phyloP scores from a whole-genome alignment of 2,329 filamentous ascomycete species.

The Aspergillus quadrilineatus region DNA sequence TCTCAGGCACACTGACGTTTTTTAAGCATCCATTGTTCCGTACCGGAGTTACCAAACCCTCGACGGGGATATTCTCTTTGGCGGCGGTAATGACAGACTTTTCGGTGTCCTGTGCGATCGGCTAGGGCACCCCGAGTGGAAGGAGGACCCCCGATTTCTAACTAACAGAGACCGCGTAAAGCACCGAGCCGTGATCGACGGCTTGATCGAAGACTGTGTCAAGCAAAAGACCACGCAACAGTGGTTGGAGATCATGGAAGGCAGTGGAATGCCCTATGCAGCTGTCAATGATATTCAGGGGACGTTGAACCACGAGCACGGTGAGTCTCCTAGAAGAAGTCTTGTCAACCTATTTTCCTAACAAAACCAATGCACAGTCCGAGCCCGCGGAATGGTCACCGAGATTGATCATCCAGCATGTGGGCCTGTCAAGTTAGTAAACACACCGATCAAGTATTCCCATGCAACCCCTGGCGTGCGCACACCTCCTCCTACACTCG shows the following conservation, averaged over 20 bases:
- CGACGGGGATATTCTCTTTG: conserved; percentile 63
- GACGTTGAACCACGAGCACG: conserved; percentile 81
- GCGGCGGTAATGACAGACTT: conserved; percentile 63
- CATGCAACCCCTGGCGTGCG: conserved; percentile 74
- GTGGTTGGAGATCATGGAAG: conserved; percentile 84
- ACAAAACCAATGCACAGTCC: conserved; percentile 43
- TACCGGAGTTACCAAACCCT: conserved; percentile 76
- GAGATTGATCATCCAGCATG: conserved; percentile 81
- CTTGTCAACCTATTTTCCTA: not conserved
- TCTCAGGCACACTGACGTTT: conserved; percentile 26
- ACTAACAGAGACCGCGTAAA: conserved; percentile 61
- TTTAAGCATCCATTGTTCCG: conserved; percentile 85
- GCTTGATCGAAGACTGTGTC: conserved; percentile 73
- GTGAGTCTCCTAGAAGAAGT: conserved; percentile 43
- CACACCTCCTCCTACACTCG: conserved; percentile 76
- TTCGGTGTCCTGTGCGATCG: conserved; percentile 61
- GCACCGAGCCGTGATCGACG: conserved; percentile 75
- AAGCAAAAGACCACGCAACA: conserved; percentile 76
- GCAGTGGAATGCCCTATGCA: conserved; percentile 90
- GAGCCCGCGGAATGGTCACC: conserved; percentile 82
- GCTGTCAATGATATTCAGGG: conserved; percentile 90
- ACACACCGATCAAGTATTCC: conserved; percentile 92
- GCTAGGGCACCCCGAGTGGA: conserved; percentile 60
- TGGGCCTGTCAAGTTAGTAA: conserved; percentile 84
- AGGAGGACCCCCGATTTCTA: conserved; percentile 54